Evolutionary conservation across 192 early-diverging fungal species (phyloP).

Genomic region (Coemansia sp.): DNA sequence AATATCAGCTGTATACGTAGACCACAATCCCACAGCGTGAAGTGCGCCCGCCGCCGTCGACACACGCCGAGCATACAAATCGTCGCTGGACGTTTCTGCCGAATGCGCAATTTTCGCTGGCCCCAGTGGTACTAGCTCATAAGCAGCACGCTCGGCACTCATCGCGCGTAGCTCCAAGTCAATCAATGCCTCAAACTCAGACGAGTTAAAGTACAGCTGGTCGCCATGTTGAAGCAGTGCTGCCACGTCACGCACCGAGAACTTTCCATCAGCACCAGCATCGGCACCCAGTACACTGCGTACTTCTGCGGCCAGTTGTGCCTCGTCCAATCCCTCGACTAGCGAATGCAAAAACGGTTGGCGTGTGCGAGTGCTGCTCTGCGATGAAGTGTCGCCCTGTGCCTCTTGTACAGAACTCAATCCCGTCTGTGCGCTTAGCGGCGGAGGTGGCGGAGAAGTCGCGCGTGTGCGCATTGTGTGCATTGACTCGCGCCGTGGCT

Average conservation of each 20-base stretch:
- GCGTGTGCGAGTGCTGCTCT: background rate
- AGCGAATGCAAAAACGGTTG: slow-evolving; percentile 19
- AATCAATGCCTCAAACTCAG: slow-evolving; percentile 45
- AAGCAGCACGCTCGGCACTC: slow-evolving; percentile 11
- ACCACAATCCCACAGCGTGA: slow-evolving; percentile 11
- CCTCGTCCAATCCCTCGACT: slow-evolving; percentile 13
- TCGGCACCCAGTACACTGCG: slow-evolving; percentile 14
- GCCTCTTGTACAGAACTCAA: background rate
- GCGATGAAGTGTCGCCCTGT: background rate
- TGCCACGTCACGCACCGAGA: slow-evolving; percentile 20
- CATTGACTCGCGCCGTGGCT: background rate
- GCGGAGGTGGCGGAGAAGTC: background rate
- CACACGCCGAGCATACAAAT: slow-evolving; percentile 4
- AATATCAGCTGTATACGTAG: slow-evolving; percentile 5
- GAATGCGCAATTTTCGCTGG: slow-evolving; percentile 5
- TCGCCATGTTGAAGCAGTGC: slow-evolving; percentile 34
- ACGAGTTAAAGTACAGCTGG: slow-evolving; percentile 39
- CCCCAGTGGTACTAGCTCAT: background rate
- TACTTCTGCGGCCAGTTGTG: slow-evolving; percentile 22
- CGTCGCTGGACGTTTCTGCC: slow-evolving; percentile 7
- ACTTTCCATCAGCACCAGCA: background rate
- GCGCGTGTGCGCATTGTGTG: slow-evolving; percentile 3
- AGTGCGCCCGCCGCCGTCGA: background rate
- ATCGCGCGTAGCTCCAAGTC: slow-evolving; percentile 30
- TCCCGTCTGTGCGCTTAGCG: background rate